These are phyloP conservation scores for Sporothrix brasiliensis DNA, from an alignment of 2,329 filamentous ascomycete species.

Conservation along the genomic window DNA sequence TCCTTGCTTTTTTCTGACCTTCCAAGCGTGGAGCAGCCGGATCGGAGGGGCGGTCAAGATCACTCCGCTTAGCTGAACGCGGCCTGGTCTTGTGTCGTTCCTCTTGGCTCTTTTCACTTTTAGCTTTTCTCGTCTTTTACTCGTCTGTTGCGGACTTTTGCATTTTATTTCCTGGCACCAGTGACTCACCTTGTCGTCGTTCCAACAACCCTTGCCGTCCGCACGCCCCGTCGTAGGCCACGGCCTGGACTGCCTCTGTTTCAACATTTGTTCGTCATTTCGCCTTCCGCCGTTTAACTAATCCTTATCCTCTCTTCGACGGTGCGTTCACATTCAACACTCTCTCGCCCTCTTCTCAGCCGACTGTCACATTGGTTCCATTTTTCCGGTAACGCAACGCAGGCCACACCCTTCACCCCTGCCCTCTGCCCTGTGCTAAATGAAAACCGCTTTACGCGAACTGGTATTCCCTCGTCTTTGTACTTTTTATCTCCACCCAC, in stretches of 20 bases:
- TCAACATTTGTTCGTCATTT: background rate
- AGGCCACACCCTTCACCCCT: background rate
- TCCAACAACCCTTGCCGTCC: background rate
- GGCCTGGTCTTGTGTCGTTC: conserved; percentile 3
- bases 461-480: conserved; percentile 11
- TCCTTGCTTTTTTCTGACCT: background rate
- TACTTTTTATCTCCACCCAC: conserved; percentile 13
- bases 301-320: background rate
- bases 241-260: conserved; percentile 15
- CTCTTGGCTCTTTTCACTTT: background rate
- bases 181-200: conserved; percentile 21
- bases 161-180: conserved; percentile 3
- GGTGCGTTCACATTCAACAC: too few species aligned
- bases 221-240: background rate
- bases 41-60: conserved; percentile 15
- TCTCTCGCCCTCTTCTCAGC: background rate
- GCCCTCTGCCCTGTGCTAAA: background rate
- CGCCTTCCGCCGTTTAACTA: background rate
- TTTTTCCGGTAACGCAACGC: background rate
- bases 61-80: conserved; percentile 1
- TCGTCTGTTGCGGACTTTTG: conserved; percentile 5
- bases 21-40: background rate
- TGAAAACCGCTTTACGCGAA: conserved; percentile 25
- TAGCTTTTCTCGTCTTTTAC: background rate
- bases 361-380: background rate